Evolutionary conservation across 768 basidiomycete species (phyloP).

Genomic region (Suillus clintonianus): DNA sequence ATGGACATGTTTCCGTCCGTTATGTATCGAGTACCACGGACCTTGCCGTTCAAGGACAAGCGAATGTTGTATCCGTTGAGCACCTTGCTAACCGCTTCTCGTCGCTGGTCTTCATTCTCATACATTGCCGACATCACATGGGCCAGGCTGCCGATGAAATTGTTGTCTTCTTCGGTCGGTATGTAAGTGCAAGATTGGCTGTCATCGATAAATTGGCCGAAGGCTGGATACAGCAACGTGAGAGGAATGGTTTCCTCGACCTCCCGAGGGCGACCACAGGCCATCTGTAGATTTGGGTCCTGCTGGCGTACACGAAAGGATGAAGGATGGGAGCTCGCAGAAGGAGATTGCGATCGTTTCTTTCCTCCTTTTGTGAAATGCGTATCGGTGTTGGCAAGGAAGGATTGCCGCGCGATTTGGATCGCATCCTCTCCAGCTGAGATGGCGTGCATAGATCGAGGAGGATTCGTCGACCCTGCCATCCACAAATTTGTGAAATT

Average conservation of each 20-base stretch:
- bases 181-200: constrained; percentile 18
- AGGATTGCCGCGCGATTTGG: too few species aligned
- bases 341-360: neutral
- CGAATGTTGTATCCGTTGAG: constrained; percentile 11
- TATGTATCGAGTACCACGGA: neutral
- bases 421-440: too few species aligned
- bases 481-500: too few species aligned
- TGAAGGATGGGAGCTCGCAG: neutral
- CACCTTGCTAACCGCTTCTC: constrained; percentile 4
- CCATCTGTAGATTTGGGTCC: neutral
- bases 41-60: neutral
- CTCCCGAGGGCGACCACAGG: constrained; percentile 15
- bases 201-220: constrained; percentile 29
- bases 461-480: too few species aligned
- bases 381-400: too few species aligned
- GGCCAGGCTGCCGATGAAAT: constrained; percentile 16
- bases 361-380: too few species aligned
- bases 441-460: too few species aligned
- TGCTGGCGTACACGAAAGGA: constrained; percentile 1
- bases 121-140: constrained; percentile 22
- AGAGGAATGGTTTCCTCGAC: constrained; percentile 15
- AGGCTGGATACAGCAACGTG: constrained; percentile 25
- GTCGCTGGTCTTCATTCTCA: constrained; percentile 15
- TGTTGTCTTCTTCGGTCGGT: constrained; percentile 23
- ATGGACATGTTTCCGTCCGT: constrained; percentile 18